Evolutionary conservation across 345 rosid genomes (phyloP).

Genomic region (Hibiscus syriacus): DNA sequence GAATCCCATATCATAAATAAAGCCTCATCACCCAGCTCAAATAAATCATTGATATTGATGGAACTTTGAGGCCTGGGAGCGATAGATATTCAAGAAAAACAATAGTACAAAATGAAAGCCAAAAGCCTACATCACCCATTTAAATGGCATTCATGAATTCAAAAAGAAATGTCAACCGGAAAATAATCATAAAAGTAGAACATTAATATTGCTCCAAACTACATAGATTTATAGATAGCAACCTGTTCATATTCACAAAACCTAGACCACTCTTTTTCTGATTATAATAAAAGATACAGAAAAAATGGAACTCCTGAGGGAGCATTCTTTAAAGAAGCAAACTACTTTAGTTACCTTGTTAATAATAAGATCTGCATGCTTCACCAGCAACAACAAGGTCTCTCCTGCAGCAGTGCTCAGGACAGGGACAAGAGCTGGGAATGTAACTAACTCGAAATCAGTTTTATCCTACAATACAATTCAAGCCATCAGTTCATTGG

Average conservation of each 20-base stretch:
- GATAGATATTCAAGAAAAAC: too few relatives aligned
- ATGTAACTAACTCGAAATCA: conserved; percentile 85
- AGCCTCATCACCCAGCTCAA: too few relatives aligned
- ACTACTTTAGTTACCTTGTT: conserved; percentile 52
- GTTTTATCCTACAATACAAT: conserved; percentile 63
- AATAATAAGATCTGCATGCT: conserved; percentile 82
- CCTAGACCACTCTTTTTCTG: background rate
- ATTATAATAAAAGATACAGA: background rate
- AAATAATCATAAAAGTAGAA: background rate
- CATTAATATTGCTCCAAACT: background rate
- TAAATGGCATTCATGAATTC: background rate
- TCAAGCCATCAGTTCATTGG: background rate
- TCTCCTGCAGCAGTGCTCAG: conserved; percentile 87
- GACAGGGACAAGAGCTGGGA: conserved; percentile 93
- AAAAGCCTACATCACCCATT: background rate
- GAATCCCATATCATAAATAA: too few relatives aligned
- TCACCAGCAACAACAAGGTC: conserved; percentile 78
- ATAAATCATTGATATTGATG: too few relatives aligned
- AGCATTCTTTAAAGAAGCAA: background rate
- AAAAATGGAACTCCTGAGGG: background rate
- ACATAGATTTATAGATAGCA: background rate
- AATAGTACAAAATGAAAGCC: background rate
- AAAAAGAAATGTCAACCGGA: background rate
- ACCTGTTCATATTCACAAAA: background rate
- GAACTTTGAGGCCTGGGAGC: too few relatives aligned